Evolutionary conservation across 140 eudicot genomes (phyloP), one percentile per base, ranked within the genome.

Genomic region (Bidens hawaiensis): DNA sequence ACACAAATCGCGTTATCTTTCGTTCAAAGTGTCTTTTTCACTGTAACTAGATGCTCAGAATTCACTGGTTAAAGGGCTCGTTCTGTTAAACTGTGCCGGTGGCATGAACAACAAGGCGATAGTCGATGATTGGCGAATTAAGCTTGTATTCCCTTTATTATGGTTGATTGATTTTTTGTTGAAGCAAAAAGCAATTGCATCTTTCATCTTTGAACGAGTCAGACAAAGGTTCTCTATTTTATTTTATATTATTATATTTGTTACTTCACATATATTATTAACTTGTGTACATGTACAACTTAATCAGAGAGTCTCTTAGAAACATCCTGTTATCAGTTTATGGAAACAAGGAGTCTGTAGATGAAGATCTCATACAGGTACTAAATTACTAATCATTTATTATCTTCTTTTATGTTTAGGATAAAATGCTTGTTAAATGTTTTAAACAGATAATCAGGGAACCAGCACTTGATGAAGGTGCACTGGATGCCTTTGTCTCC

Each of bases 51-150:
- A 84, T 21, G 76, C 84, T 46, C 48, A 52, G 46, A 49, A 58
- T 60, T 60, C 91, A 21, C 65, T 73, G 51, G 82, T 91, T 43
- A 61, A 64, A 69, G 98, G 89, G 57, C 87, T 91, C 63, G 98
- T 87, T 77, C 60, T 91, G 67, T 67, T 91, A 21, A 91, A 91
- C 71, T 91, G 98, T 68, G 78, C 98, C 41, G 98, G 98, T 56
- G 96, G 98, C 30, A 91, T 91, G 98, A 91, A 91, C 77, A 87
- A 91, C 72, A 91, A 91, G 74, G 96, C 98, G 1, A 75, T 87
- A 68, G 98, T 91, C 41, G 98, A 91, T 72, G 98, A 87, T 72
- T 91, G 98, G 98, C 80, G 95, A 26, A 91, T 91, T 65, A 91
- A 87, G 82, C 86, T 91, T 33, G 51, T 91, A 43, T 75, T 69